Evolutionary conservation across 2,329 filamentous ascomycete genomes (phyloP).

Genomic region (Botrytis aclada): DNA sequence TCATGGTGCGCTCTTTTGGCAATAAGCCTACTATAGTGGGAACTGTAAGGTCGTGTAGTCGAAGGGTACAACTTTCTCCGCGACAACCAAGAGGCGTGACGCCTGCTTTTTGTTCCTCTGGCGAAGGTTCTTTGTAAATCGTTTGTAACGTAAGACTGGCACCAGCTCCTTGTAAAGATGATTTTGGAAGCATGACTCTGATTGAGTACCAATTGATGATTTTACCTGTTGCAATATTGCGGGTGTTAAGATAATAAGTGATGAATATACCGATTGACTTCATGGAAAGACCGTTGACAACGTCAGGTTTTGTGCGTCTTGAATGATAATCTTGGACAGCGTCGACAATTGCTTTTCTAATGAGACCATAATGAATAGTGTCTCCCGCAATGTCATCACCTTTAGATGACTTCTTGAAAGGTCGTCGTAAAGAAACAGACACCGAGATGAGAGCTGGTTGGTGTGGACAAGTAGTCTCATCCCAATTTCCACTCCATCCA

Average conservation of each 20-base stretch:
- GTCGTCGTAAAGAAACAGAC: constrained; percentile 52
- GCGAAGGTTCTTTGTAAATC: constrained; percentile 30
- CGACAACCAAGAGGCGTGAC: rapidly evolving
- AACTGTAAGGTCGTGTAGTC: constrained; percentile 56
- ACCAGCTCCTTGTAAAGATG: constrained; percentile 61
- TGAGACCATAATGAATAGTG: constrained; percentile 71
- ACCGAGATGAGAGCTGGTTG: constrained; percentile 64
- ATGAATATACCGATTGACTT: not conserved
- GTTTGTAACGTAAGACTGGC: constrained; percentile 49
- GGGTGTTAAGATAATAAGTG: rapidly evolving
- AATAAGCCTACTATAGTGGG: constrained; percentile 73
- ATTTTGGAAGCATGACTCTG: constrained; percentile 62
- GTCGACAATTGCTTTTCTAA: constrained; percentile 63
- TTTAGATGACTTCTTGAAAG: constrained; percentile 57
- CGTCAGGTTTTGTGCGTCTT: rapidly evolving
- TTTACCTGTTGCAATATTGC: not conserved
- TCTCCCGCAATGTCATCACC: constrained; percentile 62
- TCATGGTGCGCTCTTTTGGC: constrained; percentile 62
- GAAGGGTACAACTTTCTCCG: constrained; percentile 31
- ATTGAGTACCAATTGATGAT: constrained; percentile 36
- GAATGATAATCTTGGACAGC: constrained; percentile 29
- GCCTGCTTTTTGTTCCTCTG: not conserved
- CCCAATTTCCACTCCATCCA: constrained; percentile 60
- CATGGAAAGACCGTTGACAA: not conserved
- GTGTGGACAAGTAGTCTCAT: constrained; percentile 38